Evolutionary conservation across 2,329 filamentous ascomycete species (phyloP).

Genomic region (Chaetothyriales sp.): DNA sequence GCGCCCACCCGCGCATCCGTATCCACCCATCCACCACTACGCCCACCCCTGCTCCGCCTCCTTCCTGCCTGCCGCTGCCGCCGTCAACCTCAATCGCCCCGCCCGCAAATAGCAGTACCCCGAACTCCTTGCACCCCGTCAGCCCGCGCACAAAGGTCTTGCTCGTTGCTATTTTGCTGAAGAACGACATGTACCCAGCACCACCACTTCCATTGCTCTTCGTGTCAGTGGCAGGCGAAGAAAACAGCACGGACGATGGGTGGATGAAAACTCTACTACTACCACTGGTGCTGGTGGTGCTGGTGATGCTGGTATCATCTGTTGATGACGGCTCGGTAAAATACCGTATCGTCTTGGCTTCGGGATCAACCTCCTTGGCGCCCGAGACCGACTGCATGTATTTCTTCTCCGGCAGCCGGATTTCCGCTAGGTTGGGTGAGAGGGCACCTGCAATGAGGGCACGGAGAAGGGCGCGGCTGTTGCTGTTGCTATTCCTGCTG

Average conservation of each 20-base stretch:
- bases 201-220: not conserved
- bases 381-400: conserved; percentile 78
- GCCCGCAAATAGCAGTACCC: conserved; percentile 76
- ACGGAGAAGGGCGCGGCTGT: conserved; percentile 42
- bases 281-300: too few species aligned
- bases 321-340: conserved; percentile 47
- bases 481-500: conserved; percentile 30
- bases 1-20: conserved; percentile 73
- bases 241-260: conserved; percentile 76
- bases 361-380: conserved; percentile 82
- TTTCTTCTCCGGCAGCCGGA: conserved; percentile 91
- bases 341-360: conserved; percentile 83
- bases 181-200: conserved; percentile 66
- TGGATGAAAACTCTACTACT: conserved; percentile 86
- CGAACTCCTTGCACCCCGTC: conserved; percentile 85
- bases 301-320: not conserved
- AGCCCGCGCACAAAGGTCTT: conserved; percentile 87
- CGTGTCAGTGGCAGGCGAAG: conserved; percentile 68
- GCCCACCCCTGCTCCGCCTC: conserved; percentile 78
- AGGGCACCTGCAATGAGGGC: conserved; percentile 62
- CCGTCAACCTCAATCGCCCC: conserved; percentile 31
- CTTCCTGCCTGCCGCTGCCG: conserved; percentile 27
- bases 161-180: conserved; percentile 77
- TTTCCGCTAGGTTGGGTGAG: conserved; percentile 76
- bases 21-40: conserved; percentile 89